A percentile compares a stretch with the other conserved stretches of the same genome.
Conservation (phyloP, 306 rosid genomes). For the Prunus persica region DNA sequence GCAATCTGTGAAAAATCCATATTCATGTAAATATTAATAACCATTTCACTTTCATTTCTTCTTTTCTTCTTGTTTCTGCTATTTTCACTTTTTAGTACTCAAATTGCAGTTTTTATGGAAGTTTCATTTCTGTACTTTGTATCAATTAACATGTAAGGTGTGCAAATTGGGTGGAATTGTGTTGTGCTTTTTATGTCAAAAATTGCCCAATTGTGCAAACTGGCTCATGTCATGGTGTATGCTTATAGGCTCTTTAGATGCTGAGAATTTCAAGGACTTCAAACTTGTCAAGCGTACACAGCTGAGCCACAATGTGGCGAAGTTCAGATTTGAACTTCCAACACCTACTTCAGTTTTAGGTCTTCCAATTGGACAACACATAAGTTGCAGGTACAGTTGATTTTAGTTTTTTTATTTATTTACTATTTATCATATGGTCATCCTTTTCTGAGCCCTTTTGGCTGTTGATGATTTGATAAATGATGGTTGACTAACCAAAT, state of each 20-base stretch:
- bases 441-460: background rate
- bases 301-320: conserved; percentile 96
- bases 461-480: background rate
- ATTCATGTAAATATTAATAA: background rate
- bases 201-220: conserved; percentile 3
- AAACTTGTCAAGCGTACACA: conserved; percentile 75
- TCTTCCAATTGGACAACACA: conserved; percentile 98
- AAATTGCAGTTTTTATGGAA: background rate
- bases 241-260: conserved; percentile 63
- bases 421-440: background rate
- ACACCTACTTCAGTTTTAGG: conserved; percentile 82
- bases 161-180: background rate
- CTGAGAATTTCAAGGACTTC: conserved; percentile 69
- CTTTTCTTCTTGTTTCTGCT: background rate
- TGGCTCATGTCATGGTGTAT: conserved; percentile 19
- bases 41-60: background rate
- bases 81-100: background rate
- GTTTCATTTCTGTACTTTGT: background rate
- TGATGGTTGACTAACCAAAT: background rate
- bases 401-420: background rate
- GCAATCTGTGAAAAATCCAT: background rate
- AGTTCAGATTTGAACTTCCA: conserved; percentile 79
- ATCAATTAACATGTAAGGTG: background rate
- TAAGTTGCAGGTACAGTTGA: conserved; percentile 85
- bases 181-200: background rate